These are phyloP conservation scores for Coemansia sp. DNA, from an alignment of 192 early-diverging fungal genomes.

Conservation along the genomic window DNA sequence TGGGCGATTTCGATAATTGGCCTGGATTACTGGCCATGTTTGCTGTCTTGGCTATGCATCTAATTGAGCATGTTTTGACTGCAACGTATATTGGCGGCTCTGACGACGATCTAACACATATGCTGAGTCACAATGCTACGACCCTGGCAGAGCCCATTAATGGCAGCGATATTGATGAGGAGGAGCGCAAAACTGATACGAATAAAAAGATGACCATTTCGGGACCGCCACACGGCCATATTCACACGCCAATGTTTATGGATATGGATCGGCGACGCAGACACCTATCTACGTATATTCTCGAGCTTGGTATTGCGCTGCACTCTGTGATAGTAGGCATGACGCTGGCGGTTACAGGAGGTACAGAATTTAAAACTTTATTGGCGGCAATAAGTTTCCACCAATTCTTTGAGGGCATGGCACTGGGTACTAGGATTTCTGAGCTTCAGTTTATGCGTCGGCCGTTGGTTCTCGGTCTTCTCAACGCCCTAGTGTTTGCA, in stretches of 20 bases:
- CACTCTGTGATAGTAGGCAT: slow-evolving; percentile 82
- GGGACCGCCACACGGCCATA: slow-evolving; percentile 24
- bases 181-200: slow-evolving; percentile 10
- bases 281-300: slow-evolving; percentile 66
- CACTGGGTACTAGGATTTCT: slow-evolving; percentile 74
- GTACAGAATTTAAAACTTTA: slow-evolving; percentile 62
- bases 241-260: slow-evolving; percentile 20
- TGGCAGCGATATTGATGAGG: slow-evolving; percentile 12
- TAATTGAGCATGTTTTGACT: slow-evolving; percentile 63
- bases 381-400: slow-evolving; percentile 72
- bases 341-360: slow-evolving; percentile 63
- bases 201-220: not conserved
- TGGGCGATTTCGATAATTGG: slow-evolving; percentile 61
- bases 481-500: slow-evolving; percentile 66
- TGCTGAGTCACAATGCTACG: not conserved
- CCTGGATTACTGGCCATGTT: slow-evolving; percentile 66
- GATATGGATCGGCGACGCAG: slow-evolving; percentile 26
- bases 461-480: slow-evolving; percentile 52
- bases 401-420: slow-evolving; percentile 83
- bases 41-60: slow-evolving; percentile 67
- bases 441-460: slow-evolving; percentile 45
- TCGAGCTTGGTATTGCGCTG: slow-evolving; percentile 79
- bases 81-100: slow-evolving; percentile 12
- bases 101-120: not conserved
- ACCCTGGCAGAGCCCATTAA: slow-evolving; percentile 1